Evolutionary conservation across 2,329 filamentous ascomycete genomes (phyloP).

Genomic region (Stagonosporopsis vannaccii): DNA sequence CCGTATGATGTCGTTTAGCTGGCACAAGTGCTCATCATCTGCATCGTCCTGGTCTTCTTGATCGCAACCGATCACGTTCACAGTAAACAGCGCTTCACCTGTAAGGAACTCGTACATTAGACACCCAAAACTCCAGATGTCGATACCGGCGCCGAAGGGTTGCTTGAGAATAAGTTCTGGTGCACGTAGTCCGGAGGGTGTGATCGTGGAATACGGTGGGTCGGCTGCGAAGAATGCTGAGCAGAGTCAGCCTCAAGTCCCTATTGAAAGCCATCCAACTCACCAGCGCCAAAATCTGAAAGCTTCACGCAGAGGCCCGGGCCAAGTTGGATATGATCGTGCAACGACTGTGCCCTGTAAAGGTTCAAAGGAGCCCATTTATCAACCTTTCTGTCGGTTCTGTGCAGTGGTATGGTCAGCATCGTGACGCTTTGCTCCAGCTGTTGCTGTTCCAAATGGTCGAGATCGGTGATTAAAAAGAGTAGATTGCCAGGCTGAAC

Average conservation of each 20-base stretch:
- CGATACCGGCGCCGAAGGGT: conserved; percentile 40
- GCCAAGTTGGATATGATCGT: neutral
- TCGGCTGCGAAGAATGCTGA: neutral
- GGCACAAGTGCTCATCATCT: conserved; percentile 40
- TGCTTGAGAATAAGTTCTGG: neutral
- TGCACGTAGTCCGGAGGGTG: neutral
- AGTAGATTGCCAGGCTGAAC: neutral
- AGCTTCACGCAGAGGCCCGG: neutral
- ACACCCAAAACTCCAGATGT: conserved; percentile 46
- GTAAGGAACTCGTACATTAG: conserved; percentile 45
- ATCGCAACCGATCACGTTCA: too few relatives aligned
- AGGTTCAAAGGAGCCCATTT: neutral
- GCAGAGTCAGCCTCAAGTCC: neutral
- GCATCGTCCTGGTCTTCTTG: too few relatives aligned
- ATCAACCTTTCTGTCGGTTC: neutral
- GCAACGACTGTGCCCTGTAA: neutral
- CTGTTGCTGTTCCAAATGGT: neutral
- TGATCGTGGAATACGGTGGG: neutral
- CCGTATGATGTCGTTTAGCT: conserved; percentile 33
- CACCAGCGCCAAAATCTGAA: neutral
- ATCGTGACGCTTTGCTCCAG: neutral
- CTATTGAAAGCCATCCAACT: neutral
- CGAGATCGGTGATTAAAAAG: neutral
- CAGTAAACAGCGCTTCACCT: conserved; percentile 22
- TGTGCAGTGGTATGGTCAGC: neutral